Evolutionary conservation across 1,284 basidiomycete genomes (phyloP).

Genomic region (Ustilago xerochloae): DNA sequence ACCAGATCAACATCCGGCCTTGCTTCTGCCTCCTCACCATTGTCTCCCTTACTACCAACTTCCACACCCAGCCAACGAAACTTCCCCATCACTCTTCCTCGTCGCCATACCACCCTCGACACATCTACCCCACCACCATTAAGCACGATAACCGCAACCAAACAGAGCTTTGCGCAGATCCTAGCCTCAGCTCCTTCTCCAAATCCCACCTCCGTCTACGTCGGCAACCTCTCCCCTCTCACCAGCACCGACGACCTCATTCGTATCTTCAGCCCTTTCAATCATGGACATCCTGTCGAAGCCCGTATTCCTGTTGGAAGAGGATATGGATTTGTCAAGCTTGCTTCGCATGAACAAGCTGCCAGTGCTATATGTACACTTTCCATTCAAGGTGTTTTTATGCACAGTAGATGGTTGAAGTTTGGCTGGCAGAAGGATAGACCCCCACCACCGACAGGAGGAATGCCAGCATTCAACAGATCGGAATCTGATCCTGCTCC

Average conservation of each 20-base stretch:
- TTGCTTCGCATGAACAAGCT: slow-evolving; percentile 96
- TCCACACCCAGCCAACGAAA: background rate
- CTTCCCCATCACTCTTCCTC: background rate
- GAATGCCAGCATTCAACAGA: background rate
- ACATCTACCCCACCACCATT: background rate
- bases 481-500: slow-evolving; percentile 14
- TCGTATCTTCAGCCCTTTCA: slow-evolving; percentile 91
- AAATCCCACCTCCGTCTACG: slow-evolving; percentile 95
- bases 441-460: background rate
- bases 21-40: background rate
- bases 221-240: slow-evolving; percentile 96
- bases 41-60: slow-evolving; percentile 12
- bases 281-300: slow-evolving; percentile 87
- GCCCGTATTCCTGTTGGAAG: slow-evolving; percentile 85
- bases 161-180: slow-evolving; percentile 80
- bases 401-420: slow-evolving; percentile 94
- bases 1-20: background rate
- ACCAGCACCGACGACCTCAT: slow-evolving; percentile 94
- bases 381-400: slow-evolving; percentile 81
- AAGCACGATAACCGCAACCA: background rate
- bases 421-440: slow-evolving; percentile 96
- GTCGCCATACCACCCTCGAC: slow-evolving; percentile 33
- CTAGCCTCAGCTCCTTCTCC: slow-evolving; percentile 88
- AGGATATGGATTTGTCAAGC: slow-evolving; percentile 97
- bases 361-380: slow-evolving; percentile 95